Conservation (phyloP, 2,329 filamentous ascomycete genomes). For the Scorias spongiosa region DNA sequence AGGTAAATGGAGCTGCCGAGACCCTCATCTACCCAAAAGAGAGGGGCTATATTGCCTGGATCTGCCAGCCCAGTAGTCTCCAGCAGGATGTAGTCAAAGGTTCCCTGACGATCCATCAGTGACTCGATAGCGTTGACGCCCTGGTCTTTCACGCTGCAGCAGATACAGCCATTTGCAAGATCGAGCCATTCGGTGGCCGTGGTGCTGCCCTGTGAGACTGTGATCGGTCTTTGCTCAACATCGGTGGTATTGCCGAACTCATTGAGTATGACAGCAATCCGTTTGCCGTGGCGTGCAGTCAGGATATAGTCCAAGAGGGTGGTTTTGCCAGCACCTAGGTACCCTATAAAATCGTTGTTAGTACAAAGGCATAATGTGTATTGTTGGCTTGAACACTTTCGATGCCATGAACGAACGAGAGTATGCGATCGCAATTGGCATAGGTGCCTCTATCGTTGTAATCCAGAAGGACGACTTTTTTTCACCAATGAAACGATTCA, state of each 20-base stretch:
- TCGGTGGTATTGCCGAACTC: slow-evolving; percentile 47
- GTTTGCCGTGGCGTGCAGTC: slow-evolving; percentile 89
- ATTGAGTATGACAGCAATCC: slow-evolving; percentile 95
- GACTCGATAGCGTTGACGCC: slow-evolving; percentile 92
- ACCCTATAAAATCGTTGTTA: slow-evolving; percentile 42
- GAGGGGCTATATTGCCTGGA: slow-evolving; percentile 82
- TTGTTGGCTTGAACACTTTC: neutral
- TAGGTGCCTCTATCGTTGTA: too few species aligned
- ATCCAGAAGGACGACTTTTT: neutral
- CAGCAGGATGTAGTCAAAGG: slow-evolving; percentile 93
- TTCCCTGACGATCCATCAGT: slow-evolving; percentile 82
- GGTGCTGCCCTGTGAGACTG: slow-evolving; percentile 61
- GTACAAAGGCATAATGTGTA: neutral
- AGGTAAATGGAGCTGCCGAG: slow-evolving; percentile 91
- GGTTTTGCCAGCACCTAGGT: slow-evolving; percentile 89
- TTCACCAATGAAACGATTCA: neutral
- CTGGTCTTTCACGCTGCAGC: slow-evolving; percentile 93
- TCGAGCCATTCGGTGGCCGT: slow-evolving; percentile 91
- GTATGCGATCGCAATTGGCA: too few species aligned
- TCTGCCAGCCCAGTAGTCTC: slow-evolving; percentile 94
- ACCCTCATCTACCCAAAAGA: slow-evolving; percentile 97
- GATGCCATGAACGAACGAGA: neutral
- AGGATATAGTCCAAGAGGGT: slow-evolving; percentile 93
- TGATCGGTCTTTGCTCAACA: slow-evolving; percentile 79
- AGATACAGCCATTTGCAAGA: slow-evolving; percentile 91